Base-by-base conservation (phyloP, 345 rosid species). In the Euphorbia tirucalli region DNA sequence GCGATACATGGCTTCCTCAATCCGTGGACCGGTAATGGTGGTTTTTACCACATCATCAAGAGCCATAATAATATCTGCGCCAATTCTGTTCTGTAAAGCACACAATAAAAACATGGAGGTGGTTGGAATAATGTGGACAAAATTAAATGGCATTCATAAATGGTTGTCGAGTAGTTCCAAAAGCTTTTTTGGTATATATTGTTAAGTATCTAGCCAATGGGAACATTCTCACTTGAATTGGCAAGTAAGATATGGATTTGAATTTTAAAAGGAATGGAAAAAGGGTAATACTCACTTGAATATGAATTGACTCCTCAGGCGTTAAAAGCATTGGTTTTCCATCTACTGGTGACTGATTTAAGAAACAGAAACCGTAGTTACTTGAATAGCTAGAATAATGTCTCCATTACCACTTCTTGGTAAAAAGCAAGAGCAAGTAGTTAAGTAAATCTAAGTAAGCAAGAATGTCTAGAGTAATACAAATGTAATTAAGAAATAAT, bases 51-150 rank as follows among this genome's bases (percentile, higher is more conserved):
- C 96, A 85, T 90, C 96, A 80, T 90, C 93, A 64, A 88, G 93
- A 60, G 96, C 96, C 96, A 90, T 88, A 71, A 90, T 90, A 65
- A 90, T 88, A 82, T 90, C 93, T 52, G 96, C 96, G 70, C 96
- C 96, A 68, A 90, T 88, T 79, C 86, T 86, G 71, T 88, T 90
- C 96, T 90, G 90, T 69, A 82, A 37, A 50, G 60, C 59, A 63
- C 35, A 65, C 44, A 13, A 9, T 18, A 56, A 56, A 55, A 22
- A 5, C 24, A 18, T 19, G 18, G 4, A 25, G 22, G 11, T 57
- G 27, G 10, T 57, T 13, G 18, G 13, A 14, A 30, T 43, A 18
- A 15, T 43, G n/a, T 30, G 7, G 22, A 41, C 5, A 22, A 64
- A 63, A 0, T n/a, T 5, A 31, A 18, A 31, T 31, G 18, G 48